Percentiles rank a stretch among this genome's conserved stretches.
These are phyloP conservation scores for Picocystis sp. DNA, from an alignment of 163 green algal species.

Conservation along the genomic window DNA sequence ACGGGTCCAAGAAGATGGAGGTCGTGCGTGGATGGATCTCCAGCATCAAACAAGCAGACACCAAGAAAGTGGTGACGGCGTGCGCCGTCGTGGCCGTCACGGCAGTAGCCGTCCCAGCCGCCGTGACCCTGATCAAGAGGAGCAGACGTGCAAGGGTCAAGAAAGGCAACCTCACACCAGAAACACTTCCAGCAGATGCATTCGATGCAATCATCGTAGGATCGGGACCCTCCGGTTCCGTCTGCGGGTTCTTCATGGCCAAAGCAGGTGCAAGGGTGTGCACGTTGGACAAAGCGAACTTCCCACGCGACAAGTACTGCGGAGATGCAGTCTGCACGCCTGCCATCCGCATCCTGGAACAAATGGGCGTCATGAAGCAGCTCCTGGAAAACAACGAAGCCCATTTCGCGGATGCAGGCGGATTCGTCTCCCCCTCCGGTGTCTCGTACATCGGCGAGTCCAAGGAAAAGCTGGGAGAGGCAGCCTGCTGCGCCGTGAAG, in stretches of 20 bases:
- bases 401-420: constrained; percentile 71
- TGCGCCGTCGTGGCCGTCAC: no score
- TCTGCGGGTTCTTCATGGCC: constrained; percentile 55
- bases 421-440: constrained; percentile 64
- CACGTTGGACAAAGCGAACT: constrained; percentile 59
- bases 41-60: no score
- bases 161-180: constrained; percentile 29
- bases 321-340: constrained; percentile 74
- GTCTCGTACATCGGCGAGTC: constrained; percentile 71
- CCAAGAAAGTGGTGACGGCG: no score
- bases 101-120: no score
- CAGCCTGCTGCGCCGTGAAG: constrained; percentile 65
- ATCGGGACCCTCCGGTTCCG: constrained; percentile 55
- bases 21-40: no score
- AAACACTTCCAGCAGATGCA: constrained; percentile 44
- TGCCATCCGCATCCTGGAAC: constrained; percentile 54
- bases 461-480: constrained; percentile 59
- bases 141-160: not conserved
- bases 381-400: constrained; percentile 63
- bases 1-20: no score
- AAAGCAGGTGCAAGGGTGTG: constrained; percentile 55
- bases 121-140: no score
- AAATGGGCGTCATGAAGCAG: constrained; percentile 43
- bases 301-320: constrained; percentile 54
- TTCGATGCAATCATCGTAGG: constrained; percentile 77